Evolutionary conservation across 805 yeast species (phyloP).

Genomic region (Barnettozyma sp.): DNA sequence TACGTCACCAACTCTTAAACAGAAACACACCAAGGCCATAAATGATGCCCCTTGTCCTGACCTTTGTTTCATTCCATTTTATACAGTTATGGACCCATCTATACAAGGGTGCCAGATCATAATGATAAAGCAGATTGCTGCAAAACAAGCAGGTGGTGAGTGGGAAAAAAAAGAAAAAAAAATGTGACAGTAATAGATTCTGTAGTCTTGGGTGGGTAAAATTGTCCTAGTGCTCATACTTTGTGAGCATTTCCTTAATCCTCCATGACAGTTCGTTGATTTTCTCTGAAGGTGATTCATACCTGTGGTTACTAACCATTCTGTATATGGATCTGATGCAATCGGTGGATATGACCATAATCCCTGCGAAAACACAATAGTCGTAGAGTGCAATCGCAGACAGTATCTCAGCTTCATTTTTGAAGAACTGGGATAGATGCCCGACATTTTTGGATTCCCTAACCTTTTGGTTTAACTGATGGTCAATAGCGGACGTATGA

Average conservation of each 20-base stretch:
- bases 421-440: slow-evolving; percentile 16
- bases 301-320: slow-evolving; percentile 9
- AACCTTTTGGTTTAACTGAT: slow-evolving; percentile 13
- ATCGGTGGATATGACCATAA: slow-evolving; percentile 3
- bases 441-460: slow-evolving; percentile 24
- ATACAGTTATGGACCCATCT: too few species aligned
- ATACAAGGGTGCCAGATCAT: too few species aligned
- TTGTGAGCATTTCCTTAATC: slow-evolving; percentile 9
- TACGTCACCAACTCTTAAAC: too few species aligned
- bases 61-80: too few species aligned
- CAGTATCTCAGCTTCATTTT: slow-evolving; percentile 31
- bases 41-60: too few species aligned
- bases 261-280: slow-evolving; percentile 9
- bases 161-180: background rate
- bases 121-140: too few species aligned
- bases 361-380: slow-evolving; percentile 5
- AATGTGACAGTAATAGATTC: background rate
- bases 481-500: slow-evolving; percentile 15
- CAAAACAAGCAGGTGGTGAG: too few species aligned
- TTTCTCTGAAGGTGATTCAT: slow-evolving; percentile 3
- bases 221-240: background rate
- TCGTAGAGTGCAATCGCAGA: slow-evolving; percentile 28
- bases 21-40: too few species aligned
- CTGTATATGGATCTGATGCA: slow-evolving; percentile 8
- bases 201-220: background rate